phyloP scores from a whole-genome alignment of 768 basidiomycete species.

The Holtermannia corniformis region DNA sequence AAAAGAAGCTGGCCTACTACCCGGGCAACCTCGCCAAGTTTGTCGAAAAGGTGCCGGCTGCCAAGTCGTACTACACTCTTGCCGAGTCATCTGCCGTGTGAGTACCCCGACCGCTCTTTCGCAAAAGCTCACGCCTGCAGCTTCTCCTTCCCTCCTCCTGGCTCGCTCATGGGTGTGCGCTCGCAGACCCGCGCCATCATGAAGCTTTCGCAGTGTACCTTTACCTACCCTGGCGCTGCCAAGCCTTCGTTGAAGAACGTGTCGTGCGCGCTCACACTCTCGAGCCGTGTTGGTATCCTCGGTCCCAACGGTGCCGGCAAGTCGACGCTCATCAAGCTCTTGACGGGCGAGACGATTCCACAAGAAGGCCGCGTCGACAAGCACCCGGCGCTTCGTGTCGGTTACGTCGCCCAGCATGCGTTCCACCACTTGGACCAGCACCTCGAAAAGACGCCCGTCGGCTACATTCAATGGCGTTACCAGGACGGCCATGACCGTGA shows the following conservation, averaged over 20 bases:
- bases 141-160: slow-evolving; percentile 90
- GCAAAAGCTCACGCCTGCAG: slow-evolving; percentile 5
- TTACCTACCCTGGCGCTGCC: slow-evolving; percentile 77
- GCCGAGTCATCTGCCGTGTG: slow-evolving; percentile 79
- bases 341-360: slow-evolving; percentile 85
- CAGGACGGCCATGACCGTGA: slow-evolving; percentile 97
- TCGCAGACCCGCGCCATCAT: slow-evolving; percentile 93
- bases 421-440: slow-evolving; percentile 81
- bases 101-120: slow-evolving; percentile 9
- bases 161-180: slow-evolving; percentile 91
- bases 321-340: slow-evolving; percentile 86
- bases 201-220: slow-evolving; percentile 83
- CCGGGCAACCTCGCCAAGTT: slow-evolving; percentile 84
- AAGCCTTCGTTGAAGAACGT: slow-evolving; percentile 75
- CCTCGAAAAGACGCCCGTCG: slow-evolving; percentile 89
- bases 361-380: slow-evolving; percentile 89
- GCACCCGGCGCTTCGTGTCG: slow-evolving; percentile 84
- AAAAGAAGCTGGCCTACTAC: slow-evolving; percentile 93
- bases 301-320: slow-evolving; percentile 95
- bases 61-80: slow-evolving; percentile 92
- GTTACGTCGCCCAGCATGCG: slow-evolving; percentile 95
- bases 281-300: slow-evolving; percentile 83
- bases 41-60: slow-evolving; percentile 81
- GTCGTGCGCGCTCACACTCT: slow-evolving; percentile 86
- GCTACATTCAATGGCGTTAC: slow-evolving; percentile 98